Base-by-base conservation (phyloP, 208 protist species). In the Phytomonas sp. region DNA sequence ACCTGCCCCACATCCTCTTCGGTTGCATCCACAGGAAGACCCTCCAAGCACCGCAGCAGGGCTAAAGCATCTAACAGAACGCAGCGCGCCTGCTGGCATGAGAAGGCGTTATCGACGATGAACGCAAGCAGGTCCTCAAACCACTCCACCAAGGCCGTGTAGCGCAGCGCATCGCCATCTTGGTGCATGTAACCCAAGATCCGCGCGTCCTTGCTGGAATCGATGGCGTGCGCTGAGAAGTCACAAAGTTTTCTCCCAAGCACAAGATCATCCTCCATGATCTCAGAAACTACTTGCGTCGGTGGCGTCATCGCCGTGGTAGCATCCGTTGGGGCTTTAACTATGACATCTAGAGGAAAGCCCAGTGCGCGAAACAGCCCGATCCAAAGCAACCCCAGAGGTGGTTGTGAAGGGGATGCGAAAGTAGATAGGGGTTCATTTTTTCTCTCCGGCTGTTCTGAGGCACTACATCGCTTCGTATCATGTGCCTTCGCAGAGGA, bases 81-180 rank as follows among this genome's bases (percentile, higher is more conserved):
- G 63, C 81, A 88, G 60, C 84, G 87, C 60, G 78, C 69, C 79
- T 95, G 89, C 61, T 76, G 68, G 6, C 69, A 69, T 8, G 73
- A 83, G 68, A 91, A 93, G 33, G 70, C 76, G 11, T 73, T 70
- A 33, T 73, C 70, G 4, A 68, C 40, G 0, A 81, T 67, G 34
- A 92, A 91, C 26, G 78, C 60, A 28, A 92, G 72, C 7, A 86
- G 46, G 26, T 89, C 87, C 66, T 89, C 82, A 46, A 89, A 86
- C 89, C 89, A 95, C 70, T 92, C 84, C 7, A 87, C 60, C 34
- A 95, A 23, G 23, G 78, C 74, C 32, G 76, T 69, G 36, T 83
- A 77, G 28, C 75, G 76, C 66, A 88, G 76, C 31, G 81, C 76
- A 15, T 79, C 80, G 51, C 73, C 83, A 20, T 60, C 53, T 37